Conservation (phyloP, 441 rosid species). For the Flueggea neowawraea region DNA sequence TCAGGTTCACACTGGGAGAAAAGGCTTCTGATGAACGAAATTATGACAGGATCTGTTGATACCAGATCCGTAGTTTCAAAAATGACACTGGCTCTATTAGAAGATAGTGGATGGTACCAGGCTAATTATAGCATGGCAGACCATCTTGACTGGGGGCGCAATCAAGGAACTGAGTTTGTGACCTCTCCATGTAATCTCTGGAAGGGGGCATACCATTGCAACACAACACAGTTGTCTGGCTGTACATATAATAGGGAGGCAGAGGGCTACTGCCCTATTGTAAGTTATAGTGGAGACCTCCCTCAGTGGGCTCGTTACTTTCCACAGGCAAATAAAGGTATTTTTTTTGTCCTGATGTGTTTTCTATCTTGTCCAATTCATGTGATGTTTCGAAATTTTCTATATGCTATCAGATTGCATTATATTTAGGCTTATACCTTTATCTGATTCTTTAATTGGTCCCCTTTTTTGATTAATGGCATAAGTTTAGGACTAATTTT, state of each 20-base stretch:
- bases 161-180: slow-evolving; percentile 93
- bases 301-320: slow-evolving; percentile 99
- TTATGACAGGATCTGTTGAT: slow-evolving; percentile 99
- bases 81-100: slow-evolving; percentile 95
- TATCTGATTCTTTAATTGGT: no score
- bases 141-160: slow-evolving; percentile 95
- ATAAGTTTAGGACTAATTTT: no score
- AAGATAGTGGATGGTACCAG: slow-evolving; percentile 99
- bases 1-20: slow-evolving; percentile 99
- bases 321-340: slow-evolving; percentile 97
- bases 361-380: background rate
- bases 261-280: slow-evolving; percentile 98
- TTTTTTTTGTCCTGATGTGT: slow-evolving; percentile 4
- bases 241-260: slow-evolving; percentile 99
- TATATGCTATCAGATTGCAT: no score
- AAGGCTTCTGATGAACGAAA: slow-evolving; percentile 98
- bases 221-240: slow-evolving; percentile 88
- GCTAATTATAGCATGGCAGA: slow-evolving; percentile 99
- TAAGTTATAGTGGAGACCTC: slow-evolving; percentile 90
- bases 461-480: no score
- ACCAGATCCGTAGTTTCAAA: slow-evolving; percentile 97
- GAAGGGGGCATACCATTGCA: slow-evolving; percentile 98
- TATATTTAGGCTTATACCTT: no score
- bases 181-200: slow-evolving; percentile 93
- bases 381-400: no score